Percentiles rank a stretch among this genome's conserved stretches.
Evolutionary conservation across 345 rosid genomes (phyloP).

Genomic region (Hibiscus trionum): DNA sequence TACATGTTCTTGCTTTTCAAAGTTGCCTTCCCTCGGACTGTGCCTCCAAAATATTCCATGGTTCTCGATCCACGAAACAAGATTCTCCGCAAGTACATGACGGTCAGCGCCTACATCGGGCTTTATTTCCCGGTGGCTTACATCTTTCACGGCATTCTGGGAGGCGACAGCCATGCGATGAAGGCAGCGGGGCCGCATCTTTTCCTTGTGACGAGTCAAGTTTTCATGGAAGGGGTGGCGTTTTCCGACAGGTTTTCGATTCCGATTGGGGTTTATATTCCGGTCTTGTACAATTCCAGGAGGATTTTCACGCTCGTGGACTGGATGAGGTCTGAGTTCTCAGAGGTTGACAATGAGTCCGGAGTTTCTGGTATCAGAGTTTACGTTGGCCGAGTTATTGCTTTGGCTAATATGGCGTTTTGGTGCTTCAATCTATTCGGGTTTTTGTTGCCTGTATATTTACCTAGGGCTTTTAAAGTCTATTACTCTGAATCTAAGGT

Average conservation of each 20-base stretch:
- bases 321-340: not conserved
- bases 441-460: slow-evolving; percentile 73
- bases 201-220: not conserved
- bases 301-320: slow-evolving; percentile 9
- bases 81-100: not conserved
- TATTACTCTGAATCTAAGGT: slow-evolving; percentile 36
- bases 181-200: not conserved
- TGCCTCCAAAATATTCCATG: not conserved
- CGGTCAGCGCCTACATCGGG: not conserved
- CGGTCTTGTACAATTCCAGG: not conserved
- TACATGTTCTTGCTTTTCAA: not conserved
- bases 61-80: not conserved
- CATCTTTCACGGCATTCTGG: not conserved
- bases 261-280: not conserved
- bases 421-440: slow-evolving; percentile 90
- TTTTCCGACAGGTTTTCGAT: not conserved
- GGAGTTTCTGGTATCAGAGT: not conserved
- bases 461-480: slow-evolving; percentile 67
- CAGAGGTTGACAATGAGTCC: not conserved
- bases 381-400: slow-evolving; percentile 48
- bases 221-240: not conserved
- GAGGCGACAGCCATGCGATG: not conserved
- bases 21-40: not conserved
- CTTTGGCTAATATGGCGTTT: slow-evolving; percentile 57
- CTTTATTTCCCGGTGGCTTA: not conserved